Evolutionary conservation across 2,329 filamentous ascomycete species (phyloP), one percentile per base, ranked within the genome.

Genomic region (Fusarium torulosum): DNA sequence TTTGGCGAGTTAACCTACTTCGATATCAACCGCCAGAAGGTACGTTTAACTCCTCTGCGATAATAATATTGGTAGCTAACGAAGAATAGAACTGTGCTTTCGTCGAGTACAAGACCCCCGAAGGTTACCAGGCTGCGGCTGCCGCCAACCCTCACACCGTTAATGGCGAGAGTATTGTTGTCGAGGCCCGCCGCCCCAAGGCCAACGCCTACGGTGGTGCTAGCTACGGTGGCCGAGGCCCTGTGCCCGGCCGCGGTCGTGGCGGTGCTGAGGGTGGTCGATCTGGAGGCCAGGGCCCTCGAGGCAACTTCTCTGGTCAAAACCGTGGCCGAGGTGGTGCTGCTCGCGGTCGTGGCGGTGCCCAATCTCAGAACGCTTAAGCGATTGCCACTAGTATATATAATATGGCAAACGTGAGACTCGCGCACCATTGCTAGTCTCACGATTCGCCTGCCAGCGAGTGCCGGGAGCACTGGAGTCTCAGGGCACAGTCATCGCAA

Each of bases 151-250:
- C 95, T 35, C 93, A 97, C 81, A 86, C 87, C 43, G 88, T 99
- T 67, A 92, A 91, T 73, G 91, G 89, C 71, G 91, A 97, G 79
- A 90, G 88, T 74, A 91, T 99, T 73, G 85, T 88, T 65, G 91
- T 99, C 57, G 96, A 98, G 82, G 92, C 95, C 77, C 94, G 96
- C 67, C 93, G 93, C 70, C 88, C 91, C 72, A 93, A 93, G 80
- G 83, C 89, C 44, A 86, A 83, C 66, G 87, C 88, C 55, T 92
- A 90, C 69, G 91, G 90, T 53, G 89, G 91, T 59, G 88, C 88
- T 76, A 91, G 89, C 80, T 88, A 88, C 76, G 84, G 84, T 72
- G 85, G 84, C 69, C 88, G 91, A 64, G 90, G 90, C 52, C 86
- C 86, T 67, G 73, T 79, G 49, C 82, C 86, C 70, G 84, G 85